Percentiles rank a stretch among this genome's conserved stretches.
Evolutionary conservation across 331 rosid genomes (phyloP).

Genomic region (Phaseolus coccineus): DNA sequence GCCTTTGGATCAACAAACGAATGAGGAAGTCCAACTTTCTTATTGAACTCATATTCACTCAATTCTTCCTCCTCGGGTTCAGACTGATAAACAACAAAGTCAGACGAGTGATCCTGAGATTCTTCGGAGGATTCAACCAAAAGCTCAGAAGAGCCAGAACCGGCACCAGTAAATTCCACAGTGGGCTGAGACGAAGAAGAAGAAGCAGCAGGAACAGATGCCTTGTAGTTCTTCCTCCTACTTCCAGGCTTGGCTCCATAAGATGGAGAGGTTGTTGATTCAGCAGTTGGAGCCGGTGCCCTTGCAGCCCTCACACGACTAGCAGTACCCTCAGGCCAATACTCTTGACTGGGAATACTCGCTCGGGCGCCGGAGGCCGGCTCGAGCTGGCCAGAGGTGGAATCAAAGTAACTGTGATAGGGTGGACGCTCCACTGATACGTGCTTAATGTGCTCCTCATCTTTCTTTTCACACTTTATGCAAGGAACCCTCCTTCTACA

Average conservation of each 20-base stretch:
- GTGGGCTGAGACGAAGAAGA: constrained; percentile 50
- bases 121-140: constrained; percentile 67
- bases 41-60: constrained; percentile 69
- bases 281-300: constrained; percentile 83
- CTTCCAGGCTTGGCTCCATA: constrained; percentile 91
- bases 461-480: constrained; percentile 79
- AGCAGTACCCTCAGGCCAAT: constrained; percentile 98
- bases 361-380: constrained; percentile 99
- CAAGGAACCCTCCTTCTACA: constrained; percentile 56
- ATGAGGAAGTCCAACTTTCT: constrained; percentile 85
- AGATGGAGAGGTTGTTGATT: constrained; percentile 81
- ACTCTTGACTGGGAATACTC: constrained; percentile 83
- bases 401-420: constrained; percentile 80
- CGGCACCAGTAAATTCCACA: constrained; percentile 49
- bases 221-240: constrained; percentile 82
- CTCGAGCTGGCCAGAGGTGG: constrained; percentile 94
- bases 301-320: constrained; percentile 81
- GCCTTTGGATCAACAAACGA: constrained; percentile 80
- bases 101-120: constrained; percentile 62
- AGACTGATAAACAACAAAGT: constrained; percentile 80
- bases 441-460: constrained; percentile 60
- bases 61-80: constrained; percentile 74
- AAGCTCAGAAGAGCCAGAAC: constrained; percentile 45
- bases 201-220: constrained; percentile 57
- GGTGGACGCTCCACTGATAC: constrained; percentile 87